Evolutionary conservation across 108 stramenopile genomes (phyloP).

Genomic region (Heterococcus sp.): DNA sequence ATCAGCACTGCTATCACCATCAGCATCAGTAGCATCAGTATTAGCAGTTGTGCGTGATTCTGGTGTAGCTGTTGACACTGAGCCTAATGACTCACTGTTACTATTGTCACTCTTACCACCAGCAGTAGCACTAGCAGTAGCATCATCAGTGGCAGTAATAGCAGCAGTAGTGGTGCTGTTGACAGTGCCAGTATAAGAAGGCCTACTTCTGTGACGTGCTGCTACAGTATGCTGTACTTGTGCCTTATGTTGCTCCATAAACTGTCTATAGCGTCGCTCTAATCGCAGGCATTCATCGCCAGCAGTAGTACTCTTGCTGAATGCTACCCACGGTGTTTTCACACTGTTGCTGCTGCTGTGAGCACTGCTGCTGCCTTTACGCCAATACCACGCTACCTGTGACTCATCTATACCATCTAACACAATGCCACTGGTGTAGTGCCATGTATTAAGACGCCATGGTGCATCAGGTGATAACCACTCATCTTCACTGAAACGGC

Average conservation of each 20-base stretch:
- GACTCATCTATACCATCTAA: neutral
- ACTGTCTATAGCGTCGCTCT: neutral
- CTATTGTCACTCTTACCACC: no score
- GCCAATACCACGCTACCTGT: neutral
- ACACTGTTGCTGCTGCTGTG: no score
- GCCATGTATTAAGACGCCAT: neutral
- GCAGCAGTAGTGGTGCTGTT: no score
- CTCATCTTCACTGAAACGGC: slow-evolving; percentile 12
- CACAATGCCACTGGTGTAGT: neutral
- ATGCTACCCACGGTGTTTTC: neutral
- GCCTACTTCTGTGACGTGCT: neutral
- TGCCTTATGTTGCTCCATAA: neutral
- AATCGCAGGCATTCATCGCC: neutral
- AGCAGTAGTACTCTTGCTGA: neutral
- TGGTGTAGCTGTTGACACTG: no score
- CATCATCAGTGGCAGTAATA: no score
- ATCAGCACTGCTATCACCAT: no score
- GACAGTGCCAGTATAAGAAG: no score
- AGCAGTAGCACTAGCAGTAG: no score
- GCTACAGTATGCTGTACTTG: neutral
- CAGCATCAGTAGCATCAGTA: no score
- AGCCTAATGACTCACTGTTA: no score
- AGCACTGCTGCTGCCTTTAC: neutral
- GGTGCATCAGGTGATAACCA: slow-evolving; percentile 14
- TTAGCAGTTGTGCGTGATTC: no score